These are phyloP conservation scores for Leccinum variicolor DNA, from an alignment of 768 basidiomycete genomes.

Conservation along the genomic window DNA sequence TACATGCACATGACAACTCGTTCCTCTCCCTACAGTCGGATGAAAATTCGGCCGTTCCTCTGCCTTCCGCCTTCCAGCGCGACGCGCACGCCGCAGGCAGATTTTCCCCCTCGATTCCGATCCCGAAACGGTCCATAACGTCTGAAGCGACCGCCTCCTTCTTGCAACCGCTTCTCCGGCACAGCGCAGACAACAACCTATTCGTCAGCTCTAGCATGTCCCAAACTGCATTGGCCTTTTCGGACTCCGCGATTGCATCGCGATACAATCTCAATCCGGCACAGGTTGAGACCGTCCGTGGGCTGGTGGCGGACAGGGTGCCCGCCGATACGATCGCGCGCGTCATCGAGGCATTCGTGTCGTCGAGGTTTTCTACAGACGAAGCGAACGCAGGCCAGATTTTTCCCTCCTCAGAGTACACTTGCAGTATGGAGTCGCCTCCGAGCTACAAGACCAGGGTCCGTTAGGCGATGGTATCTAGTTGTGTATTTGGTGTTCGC, in stretches of 20 bases:
- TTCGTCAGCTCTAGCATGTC: not conserved
- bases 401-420: not conserved
- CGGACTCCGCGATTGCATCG: not conserved
- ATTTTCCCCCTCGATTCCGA: not conserved
- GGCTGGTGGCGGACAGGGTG: conserved; percentile 6
- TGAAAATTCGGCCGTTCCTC: not conserved
- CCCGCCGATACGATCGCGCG: conserved; percentile 18
- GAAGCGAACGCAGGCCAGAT: not conserved
- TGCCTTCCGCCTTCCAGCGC: conserved; percentile 9
- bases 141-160: not conserved
- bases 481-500: not conserved
- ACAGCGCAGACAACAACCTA: not conserved
- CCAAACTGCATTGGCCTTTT: not conserved
- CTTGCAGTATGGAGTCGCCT: conserved; percentile 7
- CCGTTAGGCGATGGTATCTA: not conserved
- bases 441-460: conserved; percentile 18
- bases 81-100: conserved; percentile 2
- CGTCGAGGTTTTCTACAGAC: not conserved
- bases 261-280: conserved; percentile 6
- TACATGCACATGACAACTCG: not conserved
- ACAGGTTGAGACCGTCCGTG: conserved; percentile 13
- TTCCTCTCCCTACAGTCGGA: not conserved
- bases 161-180: conserved; percentile 5
- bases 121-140: not conserved
- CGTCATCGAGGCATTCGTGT: conserved; percentile 11